Conservation (phyloP, 2,329 filamentous ascomycete species). For the Hypoxylon sp. region DNA sequence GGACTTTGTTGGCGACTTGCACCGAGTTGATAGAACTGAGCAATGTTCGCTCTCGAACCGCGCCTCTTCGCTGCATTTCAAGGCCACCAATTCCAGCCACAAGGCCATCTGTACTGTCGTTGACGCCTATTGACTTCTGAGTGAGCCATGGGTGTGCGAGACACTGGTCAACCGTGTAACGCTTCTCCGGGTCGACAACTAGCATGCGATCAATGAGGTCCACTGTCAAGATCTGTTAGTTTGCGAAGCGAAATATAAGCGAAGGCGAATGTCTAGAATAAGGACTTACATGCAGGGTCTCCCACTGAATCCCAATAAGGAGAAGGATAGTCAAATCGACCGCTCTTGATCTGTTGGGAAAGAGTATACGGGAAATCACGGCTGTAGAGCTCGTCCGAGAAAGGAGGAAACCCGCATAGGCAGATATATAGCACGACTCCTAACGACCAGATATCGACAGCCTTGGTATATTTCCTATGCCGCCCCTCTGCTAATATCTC, state of each 20-base stretch:
- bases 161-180: slow-evolving; percentile 92
- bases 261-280: background rate
- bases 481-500: slow-evolving; percentile 90
- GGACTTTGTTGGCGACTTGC: slow-evolving; percentile 66
- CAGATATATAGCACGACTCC: slow-evolving; percentile 99
- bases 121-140: slow-evolving; percentile 70
- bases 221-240: slow-evolving; percentile 61
- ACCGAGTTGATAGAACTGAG: slow-evolving; percentile 86
- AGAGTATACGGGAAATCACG: slow-evolving; percentile 87
- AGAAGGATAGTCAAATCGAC: slow-evolving; percentile 92
- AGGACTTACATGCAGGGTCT: slow-evolving; percentile 78
- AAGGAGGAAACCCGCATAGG: slow-evolving; percentile 95
- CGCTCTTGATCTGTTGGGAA: slow-evolving; percentile 90
- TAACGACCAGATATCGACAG: slow-evolving; percentile 96
- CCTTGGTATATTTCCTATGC: slow-evolving; percentile 90
- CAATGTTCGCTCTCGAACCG: slow-evolving; percentile 86
- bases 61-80: slow-evolving; percentile 86
- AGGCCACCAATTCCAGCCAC: slow-evolving; percentile 87
- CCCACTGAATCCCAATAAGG: slow-evolving; percentile 95
- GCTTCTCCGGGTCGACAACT: slow-evolving; percentile 84
- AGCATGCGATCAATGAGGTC: slow-evolving; percentile 97
- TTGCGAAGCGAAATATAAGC: slow-evolving; percentile 21
- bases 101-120: slow-evolving; percentile 92
- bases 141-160: slow-evolving; percentile 92
- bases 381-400: slow-evolving; percentile 92